Evolutionary conservation across 108 stramenopile genomes (phyloP), one percentile per base, ranked within the genome.

Genomic region (Cyclostephanos tholiformis): DNA sequence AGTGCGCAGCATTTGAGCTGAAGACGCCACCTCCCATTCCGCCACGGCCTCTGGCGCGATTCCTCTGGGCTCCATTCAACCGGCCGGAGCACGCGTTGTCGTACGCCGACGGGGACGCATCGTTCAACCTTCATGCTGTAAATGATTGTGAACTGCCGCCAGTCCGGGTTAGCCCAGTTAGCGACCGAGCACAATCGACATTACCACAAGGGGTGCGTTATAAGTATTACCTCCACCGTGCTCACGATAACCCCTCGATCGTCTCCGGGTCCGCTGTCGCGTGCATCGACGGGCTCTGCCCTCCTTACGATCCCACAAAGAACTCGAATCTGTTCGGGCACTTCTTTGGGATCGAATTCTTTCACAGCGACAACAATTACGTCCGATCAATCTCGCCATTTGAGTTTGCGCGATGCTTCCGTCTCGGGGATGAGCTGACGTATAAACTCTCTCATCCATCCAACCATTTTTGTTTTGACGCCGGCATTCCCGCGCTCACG

Each of bases 291-390:
- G 36, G 50, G 1, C 20, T 56, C 13, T 58, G 53, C 56, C 52
- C 59, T n/a, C 55, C 30, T 22, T 38, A 38, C 8, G 23, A 20
- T 1, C 36, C 41, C 4, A 20, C 19, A 1, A 6, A 38, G 44
- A 58, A 63, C 36, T 4, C 1, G 16, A 73, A 73, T 7, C 38
- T 66, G 2, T 74, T 74, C 27, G 17, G 43, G 9, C 5, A 74
- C 36, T 39, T 22, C 25, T 74, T 74, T 29, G 73, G 73, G 0
- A 59, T 74, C 8, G 65, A 74, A n/a, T 65, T 56, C 56, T 3
- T 2, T 25, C 11, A 17, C 7, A 12, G 66, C 1, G 41, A 46
- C 20, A 4, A 44, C 7, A 48, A 19, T 16, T 58, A 43, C 55
- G 44, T 74, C 29, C 73, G 56, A 0, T 2, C 63, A 0, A 74